Evolutionary conservation across 2,329 filamentous ascomycete genomes (phyloP).

Genomic region (Pestalotiopsis fici): DNA sequence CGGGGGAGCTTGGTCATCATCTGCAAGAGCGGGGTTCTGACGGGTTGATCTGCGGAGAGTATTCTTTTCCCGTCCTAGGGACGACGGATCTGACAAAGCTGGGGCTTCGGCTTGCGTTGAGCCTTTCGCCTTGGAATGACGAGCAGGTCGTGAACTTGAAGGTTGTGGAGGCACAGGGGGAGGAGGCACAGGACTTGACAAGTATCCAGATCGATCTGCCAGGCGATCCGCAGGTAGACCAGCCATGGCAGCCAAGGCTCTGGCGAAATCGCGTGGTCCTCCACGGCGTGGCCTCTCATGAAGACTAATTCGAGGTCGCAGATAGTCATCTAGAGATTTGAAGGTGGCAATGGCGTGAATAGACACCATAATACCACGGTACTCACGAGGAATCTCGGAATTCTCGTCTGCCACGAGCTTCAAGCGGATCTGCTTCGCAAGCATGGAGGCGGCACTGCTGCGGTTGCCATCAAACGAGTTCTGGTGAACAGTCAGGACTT

Average conservation of each 20-base stretch:
- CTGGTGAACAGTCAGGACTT: conserved; percentile 93
- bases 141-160: conserved; percentile 44
- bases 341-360: conserved; percentile 99
- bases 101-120: conserved; percentile 39
- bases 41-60: conserved; percentile 64
- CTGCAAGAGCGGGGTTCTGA: conserved; percentile 50
- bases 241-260: conserved; percentile 75
- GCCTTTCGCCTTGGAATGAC: conserved; percentile 49
- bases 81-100: conserved; percentile 43
- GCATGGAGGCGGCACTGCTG: conserved; percentile 91
- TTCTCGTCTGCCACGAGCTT: conserved; percentile 88
- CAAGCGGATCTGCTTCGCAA: conserved; percentile 91
- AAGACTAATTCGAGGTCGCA: conserved; percentile 83
- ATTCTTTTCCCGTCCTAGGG: conserved; percentile 58
- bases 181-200: conserved; percentile 38
- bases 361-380: conserved; percentile 95
- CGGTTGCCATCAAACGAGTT: conserved; percentile 88
- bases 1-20: conserved; percentile 53
- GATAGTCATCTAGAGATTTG: conserved; percentile 93
- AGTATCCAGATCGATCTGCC: conserved; percentile 41
- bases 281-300: conserved; percentile 71
- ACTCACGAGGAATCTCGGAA: conserved; percentile 83
- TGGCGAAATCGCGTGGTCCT: conserved; percentile 62
- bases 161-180: conserved; percentile 38
- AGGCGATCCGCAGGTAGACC: conserved; percentile 60